A percentile compares a stretch with the other conserved stretches of the same genome.
These are phyloP conservation scores for Balakata baccata DNA, from an alignment of 345 rosid species.

Conservation along the genomic window DNA sequence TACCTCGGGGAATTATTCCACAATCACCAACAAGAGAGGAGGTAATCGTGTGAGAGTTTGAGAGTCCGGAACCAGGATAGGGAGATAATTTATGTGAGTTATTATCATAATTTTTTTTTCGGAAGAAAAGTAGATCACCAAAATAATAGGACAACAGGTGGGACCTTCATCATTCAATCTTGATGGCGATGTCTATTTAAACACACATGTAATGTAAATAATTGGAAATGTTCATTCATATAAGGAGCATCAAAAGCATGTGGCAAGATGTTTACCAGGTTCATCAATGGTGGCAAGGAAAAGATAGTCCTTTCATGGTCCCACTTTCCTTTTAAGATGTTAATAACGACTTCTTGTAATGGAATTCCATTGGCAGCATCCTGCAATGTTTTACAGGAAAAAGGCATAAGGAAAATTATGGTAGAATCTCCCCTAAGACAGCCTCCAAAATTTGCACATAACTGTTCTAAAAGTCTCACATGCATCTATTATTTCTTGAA, in stretches of 20 bases:
- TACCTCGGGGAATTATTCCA: neutral
- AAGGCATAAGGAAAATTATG: neutral
- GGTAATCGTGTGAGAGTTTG: neutral
- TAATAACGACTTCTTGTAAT: slow-evolving; percentile 51
- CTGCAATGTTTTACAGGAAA: slow-evolving; percentile 37
- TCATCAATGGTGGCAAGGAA: slow-evolving; percentile 92
- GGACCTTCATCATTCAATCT: neutral
- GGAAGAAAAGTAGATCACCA: neutral
- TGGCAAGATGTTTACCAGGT: slow-evolving; percentile 36
- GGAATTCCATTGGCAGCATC: slow-evolving; percentile 47
- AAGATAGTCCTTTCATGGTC: slow-evolving; percentile 84
- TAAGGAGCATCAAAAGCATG: neutral
- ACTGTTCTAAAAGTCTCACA: neutral
- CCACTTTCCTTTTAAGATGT: slow-evolving; percentile 69
- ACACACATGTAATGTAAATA: neutral
- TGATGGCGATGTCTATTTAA: neutral
- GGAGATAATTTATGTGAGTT: neutral
- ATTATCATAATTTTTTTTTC: neutral
- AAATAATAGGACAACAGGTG: neutral
- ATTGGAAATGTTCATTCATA: neutral
- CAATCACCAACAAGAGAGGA: slow-evolving; percentile 1
- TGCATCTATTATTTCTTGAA: neutral
- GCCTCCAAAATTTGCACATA: neutral
- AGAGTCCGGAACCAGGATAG: neutral
- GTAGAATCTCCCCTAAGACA: neutral